Evolutionary conservation across 768 basidiomycete species (phyloP).

Genomic region (Kwoniella dendrophila): DNA sequence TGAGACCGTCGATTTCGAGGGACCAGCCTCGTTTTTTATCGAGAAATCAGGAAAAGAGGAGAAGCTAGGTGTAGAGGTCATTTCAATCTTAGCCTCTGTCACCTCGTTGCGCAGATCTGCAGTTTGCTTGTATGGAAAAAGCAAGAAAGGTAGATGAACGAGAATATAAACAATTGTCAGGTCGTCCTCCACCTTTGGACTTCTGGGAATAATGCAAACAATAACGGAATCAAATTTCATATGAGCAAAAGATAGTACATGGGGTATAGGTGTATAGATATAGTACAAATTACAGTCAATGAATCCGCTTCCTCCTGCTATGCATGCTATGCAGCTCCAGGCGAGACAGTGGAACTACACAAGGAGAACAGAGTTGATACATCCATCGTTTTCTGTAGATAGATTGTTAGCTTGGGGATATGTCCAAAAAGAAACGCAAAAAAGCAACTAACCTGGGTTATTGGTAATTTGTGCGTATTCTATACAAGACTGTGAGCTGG

Average conservation of each 20-base stretch:
- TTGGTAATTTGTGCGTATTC: conserved; percentile 64
- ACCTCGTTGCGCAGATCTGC: too few species aligned
- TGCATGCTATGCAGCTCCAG: not conserved
- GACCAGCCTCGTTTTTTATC: not conserved
- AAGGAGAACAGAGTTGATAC: conserved; percentile 86
- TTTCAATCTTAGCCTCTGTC: too few species aligned
- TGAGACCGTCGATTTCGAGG: not conserved
- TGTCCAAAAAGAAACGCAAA: not conserved
- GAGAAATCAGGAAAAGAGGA: conserved; percentile 28
- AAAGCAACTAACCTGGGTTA: conserved; percentile 30
- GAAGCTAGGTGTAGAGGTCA: conserved; percentile 24
- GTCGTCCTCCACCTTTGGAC: not conserved
- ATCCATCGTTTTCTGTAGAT: conserved; percentile 79
- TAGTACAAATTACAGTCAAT: conserved; percentile 5
- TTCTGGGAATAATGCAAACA: too few species aligned
- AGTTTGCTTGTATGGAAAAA: too few species aligned
- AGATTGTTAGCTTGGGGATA: not conserved
- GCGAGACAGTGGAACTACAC: conserved; percentile 23
- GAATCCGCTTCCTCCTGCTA: not conserved
- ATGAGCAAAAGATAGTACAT: conserved; percentile 3
- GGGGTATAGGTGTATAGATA: conserved; percentile 7
- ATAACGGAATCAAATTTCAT: conserved; percentile 7
- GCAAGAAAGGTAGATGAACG: too few species aligned
- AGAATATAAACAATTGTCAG: not conserved
- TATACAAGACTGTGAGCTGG: conserved; percentile 16